Evolutionary conservation across 352 stramenopile species (phyloP), one percentile per base, ranked within the genome.

Genomic region (Blastocystis hominis): DNA sequence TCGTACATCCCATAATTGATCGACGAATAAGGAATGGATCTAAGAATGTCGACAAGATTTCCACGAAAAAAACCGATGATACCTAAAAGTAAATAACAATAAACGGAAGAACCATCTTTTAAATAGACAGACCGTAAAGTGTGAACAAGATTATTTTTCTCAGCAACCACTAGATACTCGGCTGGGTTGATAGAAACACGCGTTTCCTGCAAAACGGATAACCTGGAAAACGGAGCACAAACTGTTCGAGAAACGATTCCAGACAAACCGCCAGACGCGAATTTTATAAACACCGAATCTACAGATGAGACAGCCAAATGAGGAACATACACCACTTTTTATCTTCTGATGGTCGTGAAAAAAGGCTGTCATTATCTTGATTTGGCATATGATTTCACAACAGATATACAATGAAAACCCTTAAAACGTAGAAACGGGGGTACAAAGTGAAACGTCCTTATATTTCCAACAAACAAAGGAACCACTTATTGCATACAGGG

Each of bases 1-100:
- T 86, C 76, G 68, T 86, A 86, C 34, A 76, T 50, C 15, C 76
- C 59, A 86, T 86, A 86, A n/a, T 72, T 76, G 40, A 86, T 76
- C 9, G 76, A 50, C 24, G 76, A 86, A 70, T 86, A 86, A 54
- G 76, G 76, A 44, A 86, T 76, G 38, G 59, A 72, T 17, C 63
- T 36, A 20, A 86, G 40, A 40, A 86, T 86, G 68, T 86, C 76
- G 2, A 86, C 76, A 36, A 86, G 56, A 44, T 86, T 86, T 38
- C 76, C 76, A 42, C 76, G 47, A 86, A 86, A 86, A 38, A 86
- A 86, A 30, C 76, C 76, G 15, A 61, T 70, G 20, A 86, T 17
- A 42, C 76, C 76, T 86, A 86, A 17, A 86, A 59, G n/a, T 72
- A 13, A 72, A 1, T 75, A 68, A 24, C 7, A 15, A 5, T 54